phyloP scores from a whole-genome alignment of 441 rosid genomes.

The Arabidopsis lyrata region DNA sequence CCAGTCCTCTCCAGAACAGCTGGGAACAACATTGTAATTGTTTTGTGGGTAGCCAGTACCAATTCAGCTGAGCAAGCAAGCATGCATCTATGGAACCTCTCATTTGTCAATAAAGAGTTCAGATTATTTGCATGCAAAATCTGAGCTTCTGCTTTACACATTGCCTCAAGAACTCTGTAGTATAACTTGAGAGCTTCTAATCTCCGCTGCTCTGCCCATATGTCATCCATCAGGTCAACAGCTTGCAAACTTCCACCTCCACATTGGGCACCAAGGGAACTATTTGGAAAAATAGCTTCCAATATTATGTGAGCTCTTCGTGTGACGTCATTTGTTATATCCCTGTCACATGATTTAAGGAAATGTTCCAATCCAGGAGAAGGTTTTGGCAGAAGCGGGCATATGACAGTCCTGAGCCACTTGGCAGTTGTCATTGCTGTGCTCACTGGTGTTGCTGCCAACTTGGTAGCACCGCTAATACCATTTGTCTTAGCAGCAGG shows the following conservation, averaged over 20 bases:
- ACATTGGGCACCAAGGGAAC: conserved; percentile 69
- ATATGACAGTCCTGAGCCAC: conserved; percentile 89
- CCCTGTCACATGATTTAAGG: conserved; percentile 81
- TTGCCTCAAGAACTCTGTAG: conserved; percentile 92
- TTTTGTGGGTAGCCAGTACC: conserved; percentile 93
- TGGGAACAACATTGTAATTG: conserved; percentile 93
- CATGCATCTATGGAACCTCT: conserved; percentile 99
- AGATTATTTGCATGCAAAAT: conserved; percentile 78
- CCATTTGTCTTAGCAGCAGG: conserved; percentile 70
- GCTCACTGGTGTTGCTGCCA: conserved; percentile 86
- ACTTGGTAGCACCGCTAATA: conserved; percentile 56
- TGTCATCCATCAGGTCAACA: conserved; percentile 85
- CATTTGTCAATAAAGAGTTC: conserved; percentile 90
- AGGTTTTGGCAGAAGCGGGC: conserved; percentile 82
- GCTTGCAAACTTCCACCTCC: conserved; percentile 69
- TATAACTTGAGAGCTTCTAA: conserved; percentile 86
- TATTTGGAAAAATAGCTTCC: conserved; percentile 93
- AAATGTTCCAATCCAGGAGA: conserved; percentile 75
- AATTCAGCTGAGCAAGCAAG: conserved; percentile 98
- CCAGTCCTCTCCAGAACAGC: conserved; percentile 98
- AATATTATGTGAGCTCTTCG: conserved; percentile 88
- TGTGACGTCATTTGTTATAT: conserved; percentile 77
- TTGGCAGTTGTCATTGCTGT: conserved; percentile 98
- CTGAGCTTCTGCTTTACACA: conserved; percentile 94
- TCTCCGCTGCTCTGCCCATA: conserved; percentile 97